Evolutionary conservation across 192 early-diverging fungal genomes (phyloP), one percentile per base, ranked within the genome.

Genomic region (Chytriomyces sp.): DNA sequence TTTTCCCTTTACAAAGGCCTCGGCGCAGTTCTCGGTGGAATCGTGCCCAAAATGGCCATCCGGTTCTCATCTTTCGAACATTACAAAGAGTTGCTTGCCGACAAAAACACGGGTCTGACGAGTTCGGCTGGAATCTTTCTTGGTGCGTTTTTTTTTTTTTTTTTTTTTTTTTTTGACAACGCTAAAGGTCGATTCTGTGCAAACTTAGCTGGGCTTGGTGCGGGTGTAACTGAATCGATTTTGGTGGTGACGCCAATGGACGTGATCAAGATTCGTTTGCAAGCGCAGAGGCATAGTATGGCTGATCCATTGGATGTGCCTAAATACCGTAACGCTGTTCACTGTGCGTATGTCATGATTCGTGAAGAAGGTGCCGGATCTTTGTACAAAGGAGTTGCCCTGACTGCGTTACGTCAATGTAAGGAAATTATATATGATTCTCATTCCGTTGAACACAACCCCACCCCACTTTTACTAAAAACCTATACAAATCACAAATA

Each of bases 21-120:
- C 13, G 96, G 96, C 46, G 97, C 97, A 7, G 96, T 99, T 3
- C 92, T 96, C 11, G 89, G 94, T 5, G 96, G 97, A 48, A 99
- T 99, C 76, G 94, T 99, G 16, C 97, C 97, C 78, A 99, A 99
- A 88, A 97, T 98, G 95, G 97, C 96, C 35, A 99, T 99, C 80
- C 92, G 97, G 59, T 99, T 99, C 86, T 94, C 93, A 6, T 95
- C 93, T 63, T 97, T 99, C 78, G 95, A 99, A 83, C 86, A 89
- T 59, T 99, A 96, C 88, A 97, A 99, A 85, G 84, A 87, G 8
- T 83, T 86, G 76, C 78, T 97, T 69, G 91, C 93, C 8, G 83
- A 91, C 80, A 79, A 87, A 18, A 44, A 80, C 5, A 89, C 88
- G 13, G 92, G 93, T 50, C 82, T 86, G n/a, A 80, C 67, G 9